Conservation (phyloP, 75 land plant genomes). For the Picea sitchensis region DNA sequence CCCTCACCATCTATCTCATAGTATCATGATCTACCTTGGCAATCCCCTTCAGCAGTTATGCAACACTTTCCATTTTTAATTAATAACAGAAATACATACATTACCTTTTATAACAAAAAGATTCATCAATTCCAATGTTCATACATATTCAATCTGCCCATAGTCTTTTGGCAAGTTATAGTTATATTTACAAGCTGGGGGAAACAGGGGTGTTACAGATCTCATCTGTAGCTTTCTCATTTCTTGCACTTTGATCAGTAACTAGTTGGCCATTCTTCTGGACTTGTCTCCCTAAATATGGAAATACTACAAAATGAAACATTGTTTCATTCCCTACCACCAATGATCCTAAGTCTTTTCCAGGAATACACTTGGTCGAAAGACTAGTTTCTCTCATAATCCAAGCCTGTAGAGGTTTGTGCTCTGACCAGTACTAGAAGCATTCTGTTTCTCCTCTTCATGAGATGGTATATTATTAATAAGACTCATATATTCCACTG, state of each 20-base stretch:
- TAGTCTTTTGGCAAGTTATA: too few species aligned
- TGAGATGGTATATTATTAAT: too few species aligned
- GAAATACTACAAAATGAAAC: slow-evolving; percentile 46
- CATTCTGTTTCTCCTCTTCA: slow-evolving; percentile 12
- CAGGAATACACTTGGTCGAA: slow-evolving; percentile 19
- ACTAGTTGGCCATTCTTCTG: slow-evolving; percentile 4
- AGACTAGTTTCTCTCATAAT: slow-evolving; percentile 36
- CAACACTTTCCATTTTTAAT: too few species aligned
- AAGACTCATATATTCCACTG: too few species aligned
- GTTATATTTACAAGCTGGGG: too few species aligned
- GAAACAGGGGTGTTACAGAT: background rate
- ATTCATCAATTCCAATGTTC: too few species aligned
- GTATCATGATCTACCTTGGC: too few species aligned
- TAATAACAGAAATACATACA: too few species aligned
- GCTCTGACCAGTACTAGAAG: background rate
- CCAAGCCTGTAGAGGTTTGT: slow-evolving; percentile 39
- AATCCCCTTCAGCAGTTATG: too few species aligned
- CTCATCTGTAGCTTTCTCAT: slow-evolving; percentile 15
- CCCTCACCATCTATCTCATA: too few species aligned
- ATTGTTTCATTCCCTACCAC: slow-evolving; percentile 38
- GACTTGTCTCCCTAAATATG: background rate
- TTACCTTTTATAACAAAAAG: too few species aligned
- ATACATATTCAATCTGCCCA: too few species aligned
- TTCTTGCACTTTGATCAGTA: slow-evolving; percentile 2
- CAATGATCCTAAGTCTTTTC: slow-evolving; percentile 22